Percentiles rank a stretch among this genome's conserved stretches.
Evolutionary conservation across 108 stramenopile species (phyloP).

Genomic region (Pelagomonas calceolata): DNA sequence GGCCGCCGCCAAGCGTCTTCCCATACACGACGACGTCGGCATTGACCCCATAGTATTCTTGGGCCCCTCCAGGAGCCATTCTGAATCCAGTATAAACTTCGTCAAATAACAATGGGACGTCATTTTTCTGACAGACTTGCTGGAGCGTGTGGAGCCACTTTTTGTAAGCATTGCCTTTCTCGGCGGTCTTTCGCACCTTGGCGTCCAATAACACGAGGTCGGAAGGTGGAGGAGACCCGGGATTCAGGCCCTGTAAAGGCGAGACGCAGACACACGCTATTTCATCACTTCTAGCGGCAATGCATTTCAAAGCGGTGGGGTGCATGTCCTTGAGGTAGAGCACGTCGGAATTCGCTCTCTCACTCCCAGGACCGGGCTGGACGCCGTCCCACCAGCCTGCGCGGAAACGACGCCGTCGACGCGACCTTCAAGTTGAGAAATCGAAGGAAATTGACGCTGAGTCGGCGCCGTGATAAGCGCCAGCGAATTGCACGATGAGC

Average conservation of each 20-base stretch:
- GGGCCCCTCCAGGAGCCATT: slow-evolving; percentile 22
- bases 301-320: slow-evolving; percentile 7
- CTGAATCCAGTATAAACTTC: slow-evolving; percentile 25
- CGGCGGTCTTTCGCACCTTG: background rate
- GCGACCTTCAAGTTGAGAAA: background rate
- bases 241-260: slow-evolving; percentile 20
- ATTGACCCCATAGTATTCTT: slow-evolving; percentile 22
- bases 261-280: slow-evolving; percentile 17
- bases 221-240: slow-evolving; percentile 14
- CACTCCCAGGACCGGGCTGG: slow-evolving; percentile 16
- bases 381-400: slow-evolving; percentile 27
- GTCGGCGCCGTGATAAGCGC: slow-evolving; percentile 16
- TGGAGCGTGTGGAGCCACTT: slow-evolving; percentile 13
- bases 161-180: slow-evolving; percentile 10
- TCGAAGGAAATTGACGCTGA: background rate
- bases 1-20: slow-evolving; percentile 18
- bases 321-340: slow-evolving; percentile 21
- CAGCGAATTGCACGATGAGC: slow-evolving; percentile 8
- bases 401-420: background rate
- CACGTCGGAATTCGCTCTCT: slow-evolving; percentile 13
- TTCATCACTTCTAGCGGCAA: slow-evolving; percentile 6
- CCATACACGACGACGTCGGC: slow-evolving; percentile 23
- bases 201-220: slow-evolving; percentile 1
- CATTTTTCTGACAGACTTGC: background rate
- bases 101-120: slow-evolving; percentile 14